Conservation (phyloP, 257 asterid species). For the Gynochthodes officinalis region DNA sequence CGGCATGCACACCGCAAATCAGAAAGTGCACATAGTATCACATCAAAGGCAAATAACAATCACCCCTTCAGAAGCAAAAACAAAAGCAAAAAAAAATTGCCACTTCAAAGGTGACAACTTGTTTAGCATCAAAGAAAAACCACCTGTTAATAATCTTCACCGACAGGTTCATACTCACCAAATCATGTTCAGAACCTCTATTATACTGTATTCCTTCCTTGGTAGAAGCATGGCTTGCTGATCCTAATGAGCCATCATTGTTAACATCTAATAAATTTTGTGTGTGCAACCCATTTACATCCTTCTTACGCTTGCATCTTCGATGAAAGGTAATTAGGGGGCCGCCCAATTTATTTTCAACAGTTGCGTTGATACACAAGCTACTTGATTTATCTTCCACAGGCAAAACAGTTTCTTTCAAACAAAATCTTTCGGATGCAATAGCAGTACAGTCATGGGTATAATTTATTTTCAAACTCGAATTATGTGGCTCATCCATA, state of each 20-base stretch:
- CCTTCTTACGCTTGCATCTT: conserved; percentile 45
- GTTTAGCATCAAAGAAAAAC: conserved; percentile 12
- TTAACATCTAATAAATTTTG: conserved; percentile 11
- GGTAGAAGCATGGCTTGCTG: conserved; percentile 16
- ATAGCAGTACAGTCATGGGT: conserved; percentile 8
- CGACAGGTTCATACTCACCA: conserved; percentile 14
- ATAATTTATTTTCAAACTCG: conserved; percentile 12
- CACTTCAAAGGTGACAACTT: conserved; percentile 11
- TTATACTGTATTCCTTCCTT: conserved; percentile 26
- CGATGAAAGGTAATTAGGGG: conserved; percentile 49
- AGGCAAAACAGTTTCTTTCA: conserved; percentile 25
- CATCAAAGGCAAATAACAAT: not conserved
- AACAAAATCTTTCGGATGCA: conserved; percentile 14
- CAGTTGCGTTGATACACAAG: conserved; percentile 14
- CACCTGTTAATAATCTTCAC: conserved; percentile 20
- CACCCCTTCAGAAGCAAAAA: not conserved
- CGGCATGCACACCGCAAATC: not conserved
- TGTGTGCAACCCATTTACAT: conserved; percentile 11
- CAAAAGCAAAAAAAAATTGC: not conserved
- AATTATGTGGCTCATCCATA: conserved; percentile 19
- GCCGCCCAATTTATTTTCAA: conserved; percentile 32
- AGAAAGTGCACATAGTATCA: not conserved
- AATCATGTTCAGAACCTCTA: conserved; percentile 21
- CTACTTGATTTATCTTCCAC: conserved; percentile 24
- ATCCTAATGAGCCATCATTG: conserved; percentile 15